Conservation (phyloP, 345 rosid species). For the Euclidium syriacum region DNA sequence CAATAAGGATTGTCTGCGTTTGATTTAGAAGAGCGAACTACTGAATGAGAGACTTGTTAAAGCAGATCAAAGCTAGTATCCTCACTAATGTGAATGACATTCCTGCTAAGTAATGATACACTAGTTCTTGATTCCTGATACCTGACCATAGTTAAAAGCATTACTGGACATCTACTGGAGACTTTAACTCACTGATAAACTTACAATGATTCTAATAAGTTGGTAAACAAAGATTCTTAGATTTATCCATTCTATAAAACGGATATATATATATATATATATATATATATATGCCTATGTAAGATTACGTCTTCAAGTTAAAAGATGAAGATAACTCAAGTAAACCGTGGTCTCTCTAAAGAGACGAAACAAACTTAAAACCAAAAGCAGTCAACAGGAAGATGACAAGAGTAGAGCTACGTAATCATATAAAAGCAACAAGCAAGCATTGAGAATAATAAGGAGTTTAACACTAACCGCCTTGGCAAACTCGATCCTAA, state of each 20-base stretch:
- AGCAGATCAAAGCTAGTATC: neutral
- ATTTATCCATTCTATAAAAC: neutral
- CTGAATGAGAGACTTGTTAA: neutral
- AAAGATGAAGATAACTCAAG: neutral
- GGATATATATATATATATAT: too few relatives aligned
- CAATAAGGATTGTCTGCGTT: neutral
- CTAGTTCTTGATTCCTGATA: too few relatives aligned
- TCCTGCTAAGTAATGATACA: neutral
- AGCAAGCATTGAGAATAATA: slow-evolving; percentile 6
- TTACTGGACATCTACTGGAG: too few relatives aligned
- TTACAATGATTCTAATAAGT: neutral
- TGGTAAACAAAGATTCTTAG: neutral
- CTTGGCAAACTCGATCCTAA: slow-evolving; percentile 94
- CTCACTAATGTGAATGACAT: neutral
- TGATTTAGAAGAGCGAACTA: neutral
- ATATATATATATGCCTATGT: too few relatives aligned
- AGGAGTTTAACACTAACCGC: slow-evolving; percentile 79
- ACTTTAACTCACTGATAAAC: too few relatives aligned
- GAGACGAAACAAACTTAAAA: neutral
- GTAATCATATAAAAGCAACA: slow-evolving; percentile 9
- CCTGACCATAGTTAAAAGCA: too few relatives aligned
- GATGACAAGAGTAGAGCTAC: slow-evolving; percentile 1
- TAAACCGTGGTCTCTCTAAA: neutral
- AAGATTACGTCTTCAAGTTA: neutral
- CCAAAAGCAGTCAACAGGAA: neutral